phyloP scores from a whole-genome alignment of 192 early-diverging fungal genomes.

The Thamnidium elegans region DNA sequence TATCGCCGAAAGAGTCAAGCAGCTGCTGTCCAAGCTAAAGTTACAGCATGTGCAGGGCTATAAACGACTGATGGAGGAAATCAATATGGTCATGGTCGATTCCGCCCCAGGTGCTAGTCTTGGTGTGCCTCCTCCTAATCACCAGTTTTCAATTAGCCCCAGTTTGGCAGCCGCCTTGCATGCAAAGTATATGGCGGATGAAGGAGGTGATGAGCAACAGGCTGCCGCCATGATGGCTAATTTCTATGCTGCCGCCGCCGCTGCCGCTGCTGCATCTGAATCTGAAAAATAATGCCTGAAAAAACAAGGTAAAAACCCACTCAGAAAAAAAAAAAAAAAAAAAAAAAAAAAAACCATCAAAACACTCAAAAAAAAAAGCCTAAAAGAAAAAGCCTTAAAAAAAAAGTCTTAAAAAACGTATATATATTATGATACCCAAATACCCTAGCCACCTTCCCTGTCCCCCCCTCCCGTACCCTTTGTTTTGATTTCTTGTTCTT shows the following conservation, averaged over 20 bases:
- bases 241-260: neutral
- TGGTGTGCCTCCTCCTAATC: neutral
- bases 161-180: constrained; percentile 18
- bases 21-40: constrained; percentile 53
- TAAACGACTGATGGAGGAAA: constrained; percentile 79
- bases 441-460: neutral
- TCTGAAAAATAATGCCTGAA: too few relatives aligned
- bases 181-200: constrained; percentile 17
- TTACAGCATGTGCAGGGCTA: constrained; percentile 74
- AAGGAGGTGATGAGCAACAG: neutral
- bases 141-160: neutral
- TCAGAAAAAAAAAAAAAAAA: neutral
- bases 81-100: constrained; percentile 47
- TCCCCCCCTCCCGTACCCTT: neutral
- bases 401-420: too few relatives aligned
- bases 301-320: too few relatives aligned
- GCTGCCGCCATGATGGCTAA: neutral
- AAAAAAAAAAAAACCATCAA: neutral
- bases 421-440: too few relatives aligned
- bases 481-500: neutral
- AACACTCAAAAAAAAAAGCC: too few relatives aligned
- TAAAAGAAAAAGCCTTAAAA: too few relatives aligned
- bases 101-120: constrained; percentile 20
- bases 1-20: constrained; percentile 73
- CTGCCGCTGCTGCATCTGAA: neutral